Conservation (phyloP, 768 basidiomycete species). For the Hericium coralloides region DNA sequence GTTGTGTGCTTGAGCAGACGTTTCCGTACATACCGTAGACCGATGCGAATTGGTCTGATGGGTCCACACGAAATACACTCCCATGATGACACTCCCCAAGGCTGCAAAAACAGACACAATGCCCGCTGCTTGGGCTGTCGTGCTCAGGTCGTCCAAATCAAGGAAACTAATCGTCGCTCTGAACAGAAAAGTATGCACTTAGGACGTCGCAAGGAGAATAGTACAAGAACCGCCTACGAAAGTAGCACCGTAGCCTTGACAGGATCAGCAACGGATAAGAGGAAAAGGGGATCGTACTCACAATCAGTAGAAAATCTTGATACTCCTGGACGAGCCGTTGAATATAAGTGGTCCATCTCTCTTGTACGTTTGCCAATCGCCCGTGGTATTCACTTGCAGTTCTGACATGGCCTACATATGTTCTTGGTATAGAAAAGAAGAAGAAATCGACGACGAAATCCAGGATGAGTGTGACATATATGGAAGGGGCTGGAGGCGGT, state of each 20-base stretch:
- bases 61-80: conserved; percentile 48
- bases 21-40: conserved; percentile 26
- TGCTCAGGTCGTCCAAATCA: conserved; percentile 32
- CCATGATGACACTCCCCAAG: conserved; percentile 46
- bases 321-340: conserved; percentile 44
- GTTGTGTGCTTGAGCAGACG: neutral
- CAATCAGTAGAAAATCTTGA: conserved; percentile 47
- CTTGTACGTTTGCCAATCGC: conserved; percentile 37
- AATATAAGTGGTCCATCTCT: conserved; percentile 42
- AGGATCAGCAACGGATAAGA: neutral
- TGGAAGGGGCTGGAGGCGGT: conserved; percentile 2
- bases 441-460: conserved; percentile 31
- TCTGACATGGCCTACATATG: conserved; percentile 42
- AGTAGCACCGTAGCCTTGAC: conserved; percentile 44
- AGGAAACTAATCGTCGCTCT: conserved; percentile 45
- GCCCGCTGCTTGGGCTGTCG: conserved; percentile 22
- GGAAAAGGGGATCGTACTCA: conserved; percentile 21
- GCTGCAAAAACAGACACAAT: conserved; percentile 40
- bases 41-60: conserved; percentile 40
- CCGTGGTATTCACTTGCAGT: conserved; percentile 40
- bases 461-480: conserved; percentile 20
- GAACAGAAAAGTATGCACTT: neutral
- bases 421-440: conserved; percentile 45
- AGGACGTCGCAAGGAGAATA: neutral
- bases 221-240: conserved; percentile 27